Conservation (phyloP, 129 eudicot species). For the Centrapalus pauciflorus region DNA sequence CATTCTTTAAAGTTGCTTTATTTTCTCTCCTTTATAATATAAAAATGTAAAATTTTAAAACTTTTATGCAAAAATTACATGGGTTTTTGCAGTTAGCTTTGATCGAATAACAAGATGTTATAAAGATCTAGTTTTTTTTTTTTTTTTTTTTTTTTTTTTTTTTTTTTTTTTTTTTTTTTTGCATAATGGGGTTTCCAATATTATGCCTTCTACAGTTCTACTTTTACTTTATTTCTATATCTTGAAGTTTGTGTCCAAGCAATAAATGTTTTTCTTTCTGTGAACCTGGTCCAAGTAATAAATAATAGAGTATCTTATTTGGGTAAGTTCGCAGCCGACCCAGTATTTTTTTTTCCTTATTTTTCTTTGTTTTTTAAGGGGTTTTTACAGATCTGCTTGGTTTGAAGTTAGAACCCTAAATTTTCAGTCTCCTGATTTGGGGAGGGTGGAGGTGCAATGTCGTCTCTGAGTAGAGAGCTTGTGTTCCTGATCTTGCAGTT, state of each 20-base stretch:
- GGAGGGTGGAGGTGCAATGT: conserved; percentile 52
- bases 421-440: conserved; percentile 31
- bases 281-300: conserved; percentile 29
- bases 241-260: conserved; percentile 42
- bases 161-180: no score
- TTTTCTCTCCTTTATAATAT: conserved; percentile 19
- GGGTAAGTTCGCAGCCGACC: conserved; percentile 33
- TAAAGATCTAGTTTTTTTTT: conserved; percentile 14
- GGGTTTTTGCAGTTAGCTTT: conserved; percentile 5
- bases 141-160: conserved; percentile 4
- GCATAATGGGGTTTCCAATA: background rate
- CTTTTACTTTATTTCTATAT: conserved; percentile 14
- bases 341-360: conserved; percentile 27
- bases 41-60: background rate
- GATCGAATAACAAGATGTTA: conserved; percentile 28
- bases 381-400: conserved; percentile 59
- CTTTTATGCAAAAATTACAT: background rate
- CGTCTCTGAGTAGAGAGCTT: conserved; percentile 89
- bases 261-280: conserved; percentile 24
- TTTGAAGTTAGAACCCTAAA: conserved; percentile 29
- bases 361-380: conserved; percentile 14
- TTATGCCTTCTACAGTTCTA: background rate
- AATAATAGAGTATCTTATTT: conserved; percentile 25
- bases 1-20: conserved; percentile 45
- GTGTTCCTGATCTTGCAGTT: conserved; percentile 90